A percentile compares a stretch with the other conserved stretches of the same genome.
phyloP scores from a whole-genome alignment of 108 stramenopile genomes.

The Discostella pseudostelligera region DNA sequence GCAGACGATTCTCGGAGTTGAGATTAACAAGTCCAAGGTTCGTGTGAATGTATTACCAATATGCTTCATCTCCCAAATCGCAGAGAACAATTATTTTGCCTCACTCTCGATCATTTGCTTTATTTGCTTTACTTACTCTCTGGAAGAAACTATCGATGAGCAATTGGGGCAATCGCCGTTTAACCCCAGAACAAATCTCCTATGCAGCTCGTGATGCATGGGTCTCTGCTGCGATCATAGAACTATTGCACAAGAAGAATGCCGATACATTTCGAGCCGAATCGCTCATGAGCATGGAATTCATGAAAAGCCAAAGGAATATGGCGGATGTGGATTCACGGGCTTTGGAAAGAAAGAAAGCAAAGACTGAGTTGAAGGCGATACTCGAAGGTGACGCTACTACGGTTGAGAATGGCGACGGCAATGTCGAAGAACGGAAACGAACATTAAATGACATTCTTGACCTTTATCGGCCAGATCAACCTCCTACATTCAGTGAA shows the following conservation, averaged over 20 bases:
- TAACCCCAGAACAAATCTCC: constrained; percentile 55
- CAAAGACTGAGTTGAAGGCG: constrained; percentile 30
- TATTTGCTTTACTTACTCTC: too few relatives aligned
- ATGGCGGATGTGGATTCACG: constrained; percentile 42
- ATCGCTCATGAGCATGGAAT: constrained; percentile 34
- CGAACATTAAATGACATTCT: constrained; percentile 12
- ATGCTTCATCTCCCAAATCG: neutral
- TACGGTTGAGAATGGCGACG: neutral
- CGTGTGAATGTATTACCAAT: neutral
- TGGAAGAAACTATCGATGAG: constrained; percentile 42
- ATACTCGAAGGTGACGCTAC: constrained; percentile 7
- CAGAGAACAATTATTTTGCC: constrained; percentile 1
- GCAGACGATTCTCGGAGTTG: constrained; percentile 45
- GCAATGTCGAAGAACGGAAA: constrained; percentile 10
- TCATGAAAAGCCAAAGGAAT: constrained; percentile 30
- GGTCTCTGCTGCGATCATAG: constrained; percentile 66
- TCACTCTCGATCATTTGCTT: too few relatives aligned
- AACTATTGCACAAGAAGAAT: constrained; percentile 34
- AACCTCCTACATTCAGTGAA: constrained; percentile 30
- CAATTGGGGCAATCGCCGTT: constrained; percentile 60
- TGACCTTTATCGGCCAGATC: constrained; percentile 19
- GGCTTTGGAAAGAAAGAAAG: constrained; percentile 27
- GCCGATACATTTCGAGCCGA: constrained; percentile 37
- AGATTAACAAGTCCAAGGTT: constrained; percentile 51
- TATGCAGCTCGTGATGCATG: constrained; percentile 86